Evolutionary conservation across 2,329 filamentous ascomycete species (phyloP).

Genomic region (Periconia digitata): DNA sequence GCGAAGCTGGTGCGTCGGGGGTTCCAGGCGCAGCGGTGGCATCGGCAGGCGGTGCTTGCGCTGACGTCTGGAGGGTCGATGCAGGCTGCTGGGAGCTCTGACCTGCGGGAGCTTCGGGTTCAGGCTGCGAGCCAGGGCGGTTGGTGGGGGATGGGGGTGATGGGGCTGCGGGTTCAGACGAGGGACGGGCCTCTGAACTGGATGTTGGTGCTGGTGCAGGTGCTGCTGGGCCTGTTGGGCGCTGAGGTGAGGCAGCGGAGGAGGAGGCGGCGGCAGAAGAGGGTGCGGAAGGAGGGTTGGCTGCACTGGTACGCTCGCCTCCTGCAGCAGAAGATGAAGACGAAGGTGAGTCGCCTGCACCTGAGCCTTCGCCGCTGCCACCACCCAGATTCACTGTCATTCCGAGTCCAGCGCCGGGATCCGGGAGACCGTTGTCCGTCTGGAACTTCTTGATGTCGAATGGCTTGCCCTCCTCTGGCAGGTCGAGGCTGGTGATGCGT

Average conservation of each 20-base stretch:
- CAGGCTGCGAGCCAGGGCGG: no score
- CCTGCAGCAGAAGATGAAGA: neutral
- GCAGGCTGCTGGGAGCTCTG: neutral
- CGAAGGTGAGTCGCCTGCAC: neutral
- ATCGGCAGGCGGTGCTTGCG: neutral
- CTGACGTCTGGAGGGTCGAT: neutral
- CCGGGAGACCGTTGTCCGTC: conserved; percentile 28
- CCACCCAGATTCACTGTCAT: conserved; percentile 40
- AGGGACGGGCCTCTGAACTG: neutral
- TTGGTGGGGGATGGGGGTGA: no score
- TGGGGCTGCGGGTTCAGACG: neutral
- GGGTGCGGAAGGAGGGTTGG: neutral
- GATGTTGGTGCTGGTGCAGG: neutral
- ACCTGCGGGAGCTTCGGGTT: no score
- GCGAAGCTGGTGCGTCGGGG: no score
- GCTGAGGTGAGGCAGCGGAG: neutral
- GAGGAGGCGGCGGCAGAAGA: neutral
- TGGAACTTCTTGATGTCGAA: conserved; percentile 35
- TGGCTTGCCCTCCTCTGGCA: conserved; percentile 25
- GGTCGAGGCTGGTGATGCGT: conserved; percentile 21
- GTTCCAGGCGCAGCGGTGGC: no score
- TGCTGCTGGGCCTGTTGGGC: neutral
- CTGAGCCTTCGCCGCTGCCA: neutral
- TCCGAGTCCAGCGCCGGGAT: conserved; percentile 31
- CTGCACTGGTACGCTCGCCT: neutral